These are phyloP conservation scores for Adiantum capillusveneris DNA, from an alignment of 75 land plant species.

Conservation along the genomic window DNA sequence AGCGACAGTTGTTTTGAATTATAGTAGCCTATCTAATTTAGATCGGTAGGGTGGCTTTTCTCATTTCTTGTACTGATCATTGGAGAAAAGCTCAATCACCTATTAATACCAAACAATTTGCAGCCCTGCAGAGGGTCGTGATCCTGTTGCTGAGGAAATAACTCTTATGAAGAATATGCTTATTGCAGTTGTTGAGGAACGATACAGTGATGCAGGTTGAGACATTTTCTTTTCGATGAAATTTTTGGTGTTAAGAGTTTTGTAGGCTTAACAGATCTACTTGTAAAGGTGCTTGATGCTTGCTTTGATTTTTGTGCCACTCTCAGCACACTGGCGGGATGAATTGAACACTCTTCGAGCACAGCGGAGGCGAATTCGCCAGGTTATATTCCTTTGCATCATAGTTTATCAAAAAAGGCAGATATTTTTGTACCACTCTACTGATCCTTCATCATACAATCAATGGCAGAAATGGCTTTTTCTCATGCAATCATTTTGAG, in stretches of 20 bases:
- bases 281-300: not conserved
- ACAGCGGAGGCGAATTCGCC: not conserved
- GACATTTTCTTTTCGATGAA: not conserved
- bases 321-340: conserved; percentile 35
- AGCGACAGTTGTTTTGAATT: not conserved
- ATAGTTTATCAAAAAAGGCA: too few species aligned
- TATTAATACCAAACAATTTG: not conserved
- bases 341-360: conserved; percentile 31
- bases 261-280: not conserved
- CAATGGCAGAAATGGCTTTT: too few species aligned
- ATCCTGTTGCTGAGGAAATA: conserved; percentile 53
- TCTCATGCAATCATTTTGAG: too few species aligned
- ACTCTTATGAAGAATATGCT: conserved; percentile 49
- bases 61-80: too few species aligned
- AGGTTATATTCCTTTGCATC: too few species aligned
- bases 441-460: too few species aligned
- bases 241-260: not conserved
- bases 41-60: too few species aligned
- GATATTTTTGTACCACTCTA: too few species aligned
- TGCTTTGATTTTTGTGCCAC: not conserved
- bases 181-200: conserved; percentile 52
- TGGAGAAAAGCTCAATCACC: too few species aligned
- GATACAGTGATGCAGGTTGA: conserved; percentile 65
- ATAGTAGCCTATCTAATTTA: too few species aligned
- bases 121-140: conserved; percentile 55